phyloP scores from a whole-genome alignment of 257 asterid genomes.

The Henckelia pumila region DNA sequence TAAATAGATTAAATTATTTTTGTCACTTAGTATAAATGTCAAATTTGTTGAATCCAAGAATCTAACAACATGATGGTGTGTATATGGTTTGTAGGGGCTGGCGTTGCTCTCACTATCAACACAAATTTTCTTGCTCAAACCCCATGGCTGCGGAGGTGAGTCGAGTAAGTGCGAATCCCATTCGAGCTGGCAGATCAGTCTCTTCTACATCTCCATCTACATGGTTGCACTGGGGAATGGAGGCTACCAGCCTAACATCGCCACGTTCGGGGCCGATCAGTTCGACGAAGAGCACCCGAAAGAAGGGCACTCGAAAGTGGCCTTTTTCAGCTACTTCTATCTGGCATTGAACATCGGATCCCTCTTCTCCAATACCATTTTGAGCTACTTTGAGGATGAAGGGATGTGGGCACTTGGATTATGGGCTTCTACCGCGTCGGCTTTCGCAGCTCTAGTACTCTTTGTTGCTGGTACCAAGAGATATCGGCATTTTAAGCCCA shows the following conservation, averaged over 20 bases:
- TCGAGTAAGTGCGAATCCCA: constrained; percentile 44
- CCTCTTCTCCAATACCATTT: constrained; percentile 83
- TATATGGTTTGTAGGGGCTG: constrained; percentile 51
- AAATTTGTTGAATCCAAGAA: too few species aligned
- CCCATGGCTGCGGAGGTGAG: constrained; percentile 76
- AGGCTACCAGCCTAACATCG: constrained; percentile 92
- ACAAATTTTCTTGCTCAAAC: constrained; percentile 61
- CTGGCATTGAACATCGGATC: constrained; percentile 83
- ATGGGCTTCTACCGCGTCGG: constrained; percentile 84
- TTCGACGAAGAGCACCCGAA: constrained; percentile 64
- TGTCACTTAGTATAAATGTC: too few species aligned
- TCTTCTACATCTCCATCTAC: constrained; percentile 80
- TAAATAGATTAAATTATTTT: too few species aligned
- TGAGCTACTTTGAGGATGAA: constrained; percentile 74
- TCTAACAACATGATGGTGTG: neutral
- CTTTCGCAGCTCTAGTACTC: constrained; percentile 63
- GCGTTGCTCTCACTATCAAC: constrained; percentile 61
- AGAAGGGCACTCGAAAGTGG: constrained; percentile 66
- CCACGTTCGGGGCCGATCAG: constrained; percentile 96
- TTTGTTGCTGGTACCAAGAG: constrained; percentile 68
- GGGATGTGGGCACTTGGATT: constrained; percentile 92
- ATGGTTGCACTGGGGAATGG: constrained; percentile 90
- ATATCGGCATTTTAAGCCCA: constrained; percentile 73
- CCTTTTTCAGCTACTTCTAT: constrained; percentile 92
- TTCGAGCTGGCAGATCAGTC: constrained; percentile 56